These are phyloP conservation scores for Apiospora kogelbergensis DNA, from an alignment of 2,329 filamentous ascomycete genomes.

Conservation along the genomic window DNA sequence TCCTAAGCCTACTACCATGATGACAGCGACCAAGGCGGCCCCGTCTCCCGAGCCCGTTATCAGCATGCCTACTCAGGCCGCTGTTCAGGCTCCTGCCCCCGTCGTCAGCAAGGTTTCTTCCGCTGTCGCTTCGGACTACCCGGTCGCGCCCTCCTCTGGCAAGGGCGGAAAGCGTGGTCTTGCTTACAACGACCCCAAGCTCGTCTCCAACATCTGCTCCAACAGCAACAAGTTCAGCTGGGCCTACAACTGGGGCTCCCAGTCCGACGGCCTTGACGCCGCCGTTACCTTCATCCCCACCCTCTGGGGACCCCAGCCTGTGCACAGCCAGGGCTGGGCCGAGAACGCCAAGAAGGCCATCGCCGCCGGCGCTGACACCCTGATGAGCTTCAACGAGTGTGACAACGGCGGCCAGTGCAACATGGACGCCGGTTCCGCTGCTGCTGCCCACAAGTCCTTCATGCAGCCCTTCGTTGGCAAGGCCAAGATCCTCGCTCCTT, in stretches of 20 bases:
- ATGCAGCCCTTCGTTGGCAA: conserved; percentile 56
- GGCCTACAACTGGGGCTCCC: conserved; percentile 34
- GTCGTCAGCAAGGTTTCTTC: neutral
- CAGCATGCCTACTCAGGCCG: conserved; percentile 13
- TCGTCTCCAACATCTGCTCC: conserved; percentile 24
- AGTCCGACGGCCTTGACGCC: conserved; percentile 33
- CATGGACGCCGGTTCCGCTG: conserved; percentile 52
- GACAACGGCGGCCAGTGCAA: conserved; percentile 62
- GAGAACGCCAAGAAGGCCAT: conserved; percentile 52
- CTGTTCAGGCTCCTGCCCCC: neutral
- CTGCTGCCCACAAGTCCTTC: conserved; percentile 50
- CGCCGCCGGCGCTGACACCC: conserved; percentile 49
- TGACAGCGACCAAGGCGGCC: conserved; percentile 22
- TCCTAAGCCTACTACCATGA: conserved; percentile 25
- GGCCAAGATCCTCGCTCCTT: conserved; percentile 56
- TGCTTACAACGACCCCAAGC: conserved; percentile 32
- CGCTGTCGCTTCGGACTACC: neutral
- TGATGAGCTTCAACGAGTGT: conserved; percentile 73
- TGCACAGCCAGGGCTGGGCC: conserved; percentile 51
- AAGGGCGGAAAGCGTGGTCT: conserved; percentile 30
- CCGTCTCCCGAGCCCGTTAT: conserved; percentile 12
- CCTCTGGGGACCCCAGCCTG: conserved; percentile 55
- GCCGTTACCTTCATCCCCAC: conserved; percentile 64
- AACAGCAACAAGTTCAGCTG: conserved; percentile 27
- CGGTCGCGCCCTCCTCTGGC: conserved; percentile 10